Conservation (phyloP, 441 rosid genomes). For the Gossypium trilobum region DNA sequence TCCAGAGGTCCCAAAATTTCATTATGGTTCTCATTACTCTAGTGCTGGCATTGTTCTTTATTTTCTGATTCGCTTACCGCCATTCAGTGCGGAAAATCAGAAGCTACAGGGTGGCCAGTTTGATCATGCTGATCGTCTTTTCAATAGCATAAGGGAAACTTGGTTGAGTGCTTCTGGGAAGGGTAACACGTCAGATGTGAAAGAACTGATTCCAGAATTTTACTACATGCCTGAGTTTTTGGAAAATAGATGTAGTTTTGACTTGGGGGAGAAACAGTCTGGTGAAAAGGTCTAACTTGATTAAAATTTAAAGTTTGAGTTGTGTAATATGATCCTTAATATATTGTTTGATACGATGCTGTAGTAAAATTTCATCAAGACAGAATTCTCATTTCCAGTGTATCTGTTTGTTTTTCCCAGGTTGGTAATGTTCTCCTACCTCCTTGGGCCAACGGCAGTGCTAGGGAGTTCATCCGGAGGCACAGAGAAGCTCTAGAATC, state of each 20-base stretch:
- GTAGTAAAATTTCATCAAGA: background rate
- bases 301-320: constrained; percentile 2
- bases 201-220: constrained; percentile 97
- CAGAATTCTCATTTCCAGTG: constrained; percentile 9
- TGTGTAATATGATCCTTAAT: background rate
- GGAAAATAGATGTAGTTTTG: constrained; percentile 74
- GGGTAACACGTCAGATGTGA: constrained; percentile 96
- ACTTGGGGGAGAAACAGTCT: constrained; percentile 96
- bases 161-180: constrained; percentile 99
- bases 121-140: constrained; percentile 99
- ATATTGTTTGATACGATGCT: constrained; percentile 7
- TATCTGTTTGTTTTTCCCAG: constrained; percentile 25
- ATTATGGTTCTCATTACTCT: constrained; percentile 99
- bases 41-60: constrained; percentile 99
- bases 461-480: constrained; percentile 78
- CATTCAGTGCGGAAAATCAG: constrained; percentile 93
- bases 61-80: constrained; percentile 95
- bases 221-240: constrained; percentile 96
- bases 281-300: constrained; percentile 83
- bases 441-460: constrained; percentile 98
- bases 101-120: constrained; percentile 99
- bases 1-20: constrained; percentile 98
- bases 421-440: constrained; percentile 88
- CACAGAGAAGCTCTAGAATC: constrained; percentile 98
- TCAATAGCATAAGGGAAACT: constrained; percentile 84